Percentiles rank a stretch among this genome's conserved stretches.
These are phyloP conservation scores for Aspergillus kassunensis DNA, from an alignment of 495 filamentous ascomycete species.

Conservation along the genomic window DNA sequence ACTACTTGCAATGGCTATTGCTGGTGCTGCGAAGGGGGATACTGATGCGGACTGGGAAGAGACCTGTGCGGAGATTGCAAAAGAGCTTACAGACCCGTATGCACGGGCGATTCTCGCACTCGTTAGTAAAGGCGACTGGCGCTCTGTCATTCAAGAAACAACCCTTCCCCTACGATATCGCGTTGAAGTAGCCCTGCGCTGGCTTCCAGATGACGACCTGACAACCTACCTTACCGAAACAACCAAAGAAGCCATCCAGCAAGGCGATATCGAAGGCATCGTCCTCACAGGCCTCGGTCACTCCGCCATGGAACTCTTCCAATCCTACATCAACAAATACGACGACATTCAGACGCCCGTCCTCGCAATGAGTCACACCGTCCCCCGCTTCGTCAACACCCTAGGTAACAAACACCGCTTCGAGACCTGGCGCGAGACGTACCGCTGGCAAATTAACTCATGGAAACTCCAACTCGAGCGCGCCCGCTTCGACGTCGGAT, in stretches of 20 bases:
- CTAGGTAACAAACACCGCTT: slow-evolving; percentile 50
- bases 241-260: slow-evolving; percentile 57
- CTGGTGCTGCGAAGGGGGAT: slow-evolving; percentile 50
- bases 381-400: slow-evolving; percentile 78
- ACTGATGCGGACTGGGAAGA: slow-evolving; percentile 54
- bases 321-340: slow-evolving; percentile 82
- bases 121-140: slow-evolving; percentile 85
- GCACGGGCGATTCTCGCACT: slow-evolving; percentile 88
- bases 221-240: slow-evolving; percentile 64
- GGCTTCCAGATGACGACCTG: slow-evolving; percentile 75
- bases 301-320: slow-evolving; percentile 73
- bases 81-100: slow-evolving; percentile 74
- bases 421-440: slow-evolving; percentile 74
- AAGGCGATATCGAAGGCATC: slow-evolving; percentile 85
- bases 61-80: slow-evolving; percentile 56
- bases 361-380: slow-evolving; percentile 74
- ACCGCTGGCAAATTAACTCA: slow-evolving; percentile 74
- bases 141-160: slow-evolving; percentile 71
- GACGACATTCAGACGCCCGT: slow-evolving; percentile 87
- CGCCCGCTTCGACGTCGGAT: slow-evolving; percentile 55
- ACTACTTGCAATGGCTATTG: slow-evolving; percentile 52
- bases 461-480: slow-evolving; percentile 65
- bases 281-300: slow-evolving; percentile 82
- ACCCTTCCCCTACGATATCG: slow-evolving; percentile 83
- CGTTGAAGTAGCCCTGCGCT: slow-evolving; percentile 77